These are phyloP conservation scores for Oryza rufipogon DNA, from an alignment of 176 grass and related monocot genomes.

Conservation along the genomic window DNA sequence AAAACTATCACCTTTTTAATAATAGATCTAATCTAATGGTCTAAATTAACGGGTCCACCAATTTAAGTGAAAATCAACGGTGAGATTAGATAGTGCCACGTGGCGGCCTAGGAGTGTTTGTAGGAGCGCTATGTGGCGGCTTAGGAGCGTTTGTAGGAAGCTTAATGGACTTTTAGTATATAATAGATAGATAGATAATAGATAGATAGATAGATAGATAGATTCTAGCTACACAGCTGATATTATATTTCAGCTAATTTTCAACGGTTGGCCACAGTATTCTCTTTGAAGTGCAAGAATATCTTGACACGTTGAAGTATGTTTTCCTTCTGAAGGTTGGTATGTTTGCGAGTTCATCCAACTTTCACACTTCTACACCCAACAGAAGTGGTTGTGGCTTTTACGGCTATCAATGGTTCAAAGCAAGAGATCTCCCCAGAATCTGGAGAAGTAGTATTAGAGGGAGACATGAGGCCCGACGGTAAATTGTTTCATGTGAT, in stretches of 20 bases:
- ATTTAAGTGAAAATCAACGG: too few relatives aligned
- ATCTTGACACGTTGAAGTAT: background rate
- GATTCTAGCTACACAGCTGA: background rate
- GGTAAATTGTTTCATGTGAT: constrained; percentile 46
- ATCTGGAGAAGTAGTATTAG: constrained; percentile 60
- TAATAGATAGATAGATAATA: too few relatives aligned
- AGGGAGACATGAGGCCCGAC: constrained; percentile 78
- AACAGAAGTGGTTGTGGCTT: constrained; percentile 76
- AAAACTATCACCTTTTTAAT: too few relatives aligned
- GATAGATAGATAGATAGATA: too few relatives aligned
- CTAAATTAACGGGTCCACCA: too few relatives aligned
- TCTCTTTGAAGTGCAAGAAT: constrained; percentile 11
- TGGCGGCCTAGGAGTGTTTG: too few relatives aligned
- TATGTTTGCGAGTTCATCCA: constrained; percentile 92
- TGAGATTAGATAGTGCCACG: too few relatives aligned
- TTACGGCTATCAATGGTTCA: constrained; percentile 70
- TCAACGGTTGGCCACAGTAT: background rate
- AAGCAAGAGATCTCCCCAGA: constrained; percentile 63
- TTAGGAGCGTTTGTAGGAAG: too few relatives aligned
- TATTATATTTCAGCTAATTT: background rate
- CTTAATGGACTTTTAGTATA: too few relatives aligned
- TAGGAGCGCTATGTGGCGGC: too few relatives aligned
- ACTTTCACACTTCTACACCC: constrained; percentile 86
- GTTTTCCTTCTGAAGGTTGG: constrained; percentile 72
- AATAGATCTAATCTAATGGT: too few relatives aligned